phyloP scores from a whole-genome alignment of 129 eudicot species.

The Flaveria brownii region DNA sequence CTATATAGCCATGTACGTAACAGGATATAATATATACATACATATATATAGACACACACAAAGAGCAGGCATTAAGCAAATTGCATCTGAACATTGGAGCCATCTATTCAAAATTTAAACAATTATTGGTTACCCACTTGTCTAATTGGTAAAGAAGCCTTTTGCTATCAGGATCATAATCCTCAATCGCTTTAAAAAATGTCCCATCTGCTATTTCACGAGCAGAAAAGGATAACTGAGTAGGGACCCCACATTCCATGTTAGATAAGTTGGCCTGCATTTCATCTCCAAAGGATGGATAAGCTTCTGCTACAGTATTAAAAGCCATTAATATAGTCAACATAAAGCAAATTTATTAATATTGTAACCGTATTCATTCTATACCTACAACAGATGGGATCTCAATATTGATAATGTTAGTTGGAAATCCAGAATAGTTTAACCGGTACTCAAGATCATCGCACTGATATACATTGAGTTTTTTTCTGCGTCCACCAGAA shows the following conservation, averaged over 20 bases:
- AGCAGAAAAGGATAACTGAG: conserved; percentile 88
- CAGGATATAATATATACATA: background rate
- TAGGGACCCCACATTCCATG: conserved; percentile 82
- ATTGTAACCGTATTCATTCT: background rate
- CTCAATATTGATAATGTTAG: conserved; percentile 81
- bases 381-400: conserved; percentile 72
- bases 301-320: conserved; percentile 58
- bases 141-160: conserved; percentile 76
- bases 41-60: background rate
- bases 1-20: background rate
- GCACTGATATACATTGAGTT: conserved; percentile 56
- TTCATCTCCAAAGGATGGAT: conserved; percentile 58
- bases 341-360: conserved; percentile 17
- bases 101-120: background rate
- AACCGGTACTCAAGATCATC: conserved; percentile 60
- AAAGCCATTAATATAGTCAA: conserved; percentile 24
- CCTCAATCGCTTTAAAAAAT: conserved; percentile 75
- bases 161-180: conserved; percentile 87
- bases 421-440: conserved; percentile 93
- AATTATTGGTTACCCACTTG: conserved; percentile 48
- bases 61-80: background rate
- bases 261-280: conserved; percentile 55
- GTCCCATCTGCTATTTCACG: conserved; percentile 94
- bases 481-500: conserved; percentile 49
- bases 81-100: conserved; percentile 7